Base-by-base conservation (phyloP, 331 rosid genomes). In the Dryas integrifolia region DNA sequence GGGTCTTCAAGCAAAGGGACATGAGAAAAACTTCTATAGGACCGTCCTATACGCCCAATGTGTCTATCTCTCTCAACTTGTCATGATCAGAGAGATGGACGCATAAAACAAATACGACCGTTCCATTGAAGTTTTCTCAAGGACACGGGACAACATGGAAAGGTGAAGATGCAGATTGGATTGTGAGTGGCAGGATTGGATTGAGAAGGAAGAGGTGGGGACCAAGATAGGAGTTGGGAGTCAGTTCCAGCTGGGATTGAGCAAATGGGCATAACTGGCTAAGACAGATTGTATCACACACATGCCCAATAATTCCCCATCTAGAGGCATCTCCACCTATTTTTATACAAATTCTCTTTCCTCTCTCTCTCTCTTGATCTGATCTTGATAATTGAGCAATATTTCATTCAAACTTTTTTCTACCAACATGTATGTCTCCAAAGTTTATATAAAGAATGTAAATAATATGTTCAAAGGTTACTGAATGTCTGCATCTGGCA, bases 241-340 rank as follows among this genome's bases (percentile, higher is more conserved):
- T 85, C 73, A 71, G 80, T 73, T 79, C 84, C 87, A 90, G 88
- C 88, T 83, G 88, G 88, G 76, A 70, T 67, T 82, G 89, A 85
- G 51, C 82, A 78, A 85, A 69, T 81, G 84, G 67, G 83, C 87
- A 83, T 47, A 82, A 75, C 74, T 86, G 92, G 89, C 84, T 77
- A 55, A 76, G 84, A 84, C 88, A 82, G 86, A 83, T 77, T 60
- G 84, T 76, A 70, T 75, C 79, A 81, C 49, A 61, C 35, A 80
- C 80, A 78, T 75, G 86, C 66, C 43, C 85, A 73, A 85, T 88
- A 83, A 86, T 81, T 81, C 76, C 82, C 80, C 64, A 77, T 73
- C 86, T 18, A 70, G 80, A 78, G 83, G 72, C 76, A 78, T 79
- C 85, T 62, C 74, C 16, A 11, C 69, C 62, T 67, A 53, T 78